Base-by-base conservation (phyloP, 2,329 filamentous ascomycete species). In the Paecilomyces niveus region DNA sequence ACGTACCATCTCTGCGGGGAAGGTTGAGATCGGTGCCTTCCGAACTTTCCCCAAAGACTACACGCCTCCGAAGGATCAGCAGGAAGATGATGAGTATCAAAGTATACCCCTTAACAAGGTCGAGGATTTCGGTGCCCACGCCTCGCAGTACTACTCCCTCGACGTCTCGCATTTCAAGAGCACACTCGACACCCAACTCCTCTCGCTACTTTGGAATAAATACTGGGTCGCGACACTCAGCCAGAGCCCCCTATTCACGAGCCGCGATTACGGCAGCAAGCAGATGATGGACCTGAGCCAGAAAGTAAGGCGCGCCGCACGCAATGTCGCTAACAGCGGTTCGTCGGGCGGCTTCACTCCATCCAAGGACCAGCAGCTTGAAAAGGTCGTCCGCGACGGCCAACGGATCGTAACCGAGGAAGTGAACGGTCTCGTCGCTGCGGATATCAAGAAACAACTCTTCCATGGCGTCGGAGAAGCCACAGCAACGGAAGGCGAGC, bases 11-110 rank as follows among this genome's bases (percentile, higher is more conserved):
- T 93, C 88, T 58, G 90, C 92, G 0, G 92, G 93, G 59, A 96
- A 96, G 73, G 92, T 99, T 59, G 94, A 99, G 70, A 97, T 99
- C 63, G 94, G 94, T 56, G 94, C 93, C 2, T 99, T 99, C 79
- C 83, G 94, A 66, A 97, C 94, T 1, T 97, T 89, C 67, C 90
- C 93, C 0, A 83, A 88, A 51, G 82, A 84, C 61, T 88, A 94
- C 75, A 87, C 86, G 61, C 79, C 85, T 21, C 68, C 77, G 56
- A 75, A 76, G 55, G 75, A 78, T 39, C 76, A 77, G 57, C 76
- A 71, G 49, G 74, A 76, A 58, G 75, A 76, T 52, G 76, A 78
- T 59, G 76, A 74, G 49, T 77, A 77, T 67, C 72, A 74, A 67
- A 72, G 70, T 1, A 94, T 99, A 54, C 94, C 94, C 0, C 81